A percentile compares a stretch with the other conserved stretches of the same genome.
These are phyloP conservation scores for Filobasidium uniguttulatum DNA, from an alignment of 1,284 basidiomycete species.

Conservation along the genomic window DNA sequence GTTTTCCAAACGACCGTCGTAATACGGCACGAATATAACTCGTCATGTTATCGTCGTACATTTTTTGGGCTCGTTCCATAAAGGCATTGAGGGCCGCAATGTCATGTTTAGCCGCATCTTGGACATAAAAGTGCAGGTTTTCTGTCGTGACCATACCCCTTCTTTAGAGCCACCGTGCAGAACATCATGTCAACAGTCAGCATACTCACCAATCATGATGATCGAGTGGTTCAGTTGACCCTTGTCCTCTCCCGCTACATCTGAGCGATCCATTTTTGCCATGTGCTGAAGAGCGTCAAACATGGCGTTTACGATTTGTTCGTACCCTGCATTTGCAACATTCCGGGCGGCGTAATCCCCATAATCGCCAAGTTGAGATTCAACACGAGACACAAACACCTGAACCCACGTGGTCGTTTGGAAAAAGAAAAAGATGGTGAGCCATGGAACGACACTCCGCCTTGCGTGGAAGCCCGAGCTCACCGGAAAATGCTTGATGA, in stretches of 20 bases:
- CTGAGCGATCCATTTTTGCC: conserved; percentile 70
- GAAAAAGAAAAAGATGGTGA: background rate
- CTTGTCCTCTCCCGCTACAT: conserved; percentile 63
- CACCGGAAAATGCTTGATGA: conserved; percentile 80
- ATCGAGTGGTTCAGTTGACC: conserved; percentile 93
- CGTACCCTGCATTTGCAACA: conserved; percentile 70
- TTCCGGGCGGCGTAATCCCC: conserved; percentile 64
- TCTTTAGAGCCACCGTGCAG: too few relatives aligned
- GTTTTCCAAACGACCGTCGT: conserved; percentile 68
- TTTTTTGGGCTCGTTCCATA: conserved; percentile 57
- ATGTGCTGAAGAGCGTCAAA: conserved; percentile 88
- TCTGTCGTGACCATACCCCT: conserved; percentile 43
- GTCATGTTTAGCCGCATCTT: conserved; percentile 58
- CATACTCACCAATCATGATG: conserved; percentile 71
- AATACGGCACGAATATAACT: conserved; percentile 80
- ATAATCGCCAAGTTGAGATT: conserved; percentile 67
- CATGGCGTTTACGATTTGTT: conserved; percentile 73
- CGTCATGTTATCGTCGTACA: conserved; percentile 74
- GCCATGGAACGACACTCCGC: background rate
- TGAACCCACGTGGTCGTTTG: too few relatives aligned
- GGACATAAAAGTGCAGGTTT: conserved; percentile 88
- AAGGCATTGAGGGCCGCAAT: conserved; percentile 53
- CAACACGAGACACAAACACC: conserved; percentile 65
- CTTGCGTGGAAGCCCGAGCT: conserved; percentile 11
- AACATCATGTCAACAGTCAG: too few relatives aligned